phyloP scores from a whole-genome alignment of 495 filamentous ascomycete genomes.

The Penicillium salamii region DNA sequence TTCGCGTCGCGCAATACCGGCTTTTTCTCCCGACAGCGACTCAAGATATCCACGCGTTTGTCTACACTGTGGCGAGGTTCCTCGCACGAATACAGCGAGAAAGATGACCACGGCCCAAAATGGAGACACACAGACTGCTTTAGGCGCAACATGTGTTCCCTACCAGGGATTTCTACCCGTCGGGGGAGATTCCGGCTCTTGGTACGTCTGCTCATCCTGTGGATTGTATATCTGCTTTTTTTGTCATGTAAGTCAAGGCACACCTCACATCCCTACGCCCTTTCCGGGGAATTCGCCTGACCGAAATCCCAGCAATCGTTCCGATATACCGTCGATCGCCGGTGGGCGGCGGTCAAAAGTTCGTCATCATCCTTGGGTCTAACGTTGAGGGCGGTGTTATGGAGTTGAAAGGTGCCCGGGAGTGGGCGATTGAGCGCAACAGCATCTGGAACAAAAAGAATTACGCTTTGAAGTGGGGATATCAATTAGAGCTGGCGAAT shows the following conservation, averaged over 20 bases:
- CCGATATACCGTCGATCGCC: slow-evolving; percentile 53
- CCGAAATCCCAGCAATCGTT: slow-evolving; percentile 25
- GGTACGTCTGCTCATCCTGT: slow-evolving; percentile 56
- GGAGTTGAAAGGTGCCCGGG: slow-evolving; percentile 96
- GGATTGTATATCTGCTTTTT: slow-evolving; percentile 62
- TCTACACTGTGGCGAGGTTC: slow-evolving; percentile 58
- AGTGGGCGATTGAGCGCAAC: slow-evolving; percentile 98
- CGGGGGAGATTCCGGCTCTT: slow-evolving; percentile 59
- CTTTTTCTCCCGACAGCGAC: slow-evolving; percentile 78
- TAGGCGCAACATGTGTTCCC: slow-evolving; percentile 30
- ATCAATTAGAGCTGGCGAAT: slow-evolving; percentile 93
- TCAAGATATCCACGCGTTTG: slow-evolving; percentile 68
- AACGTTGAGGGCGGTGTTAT: slow-evolving; percentile 97
- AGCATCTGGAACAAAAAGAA: slow-evolving; percentile 91
- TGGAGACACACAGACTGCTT: slow-evolving; percentile 21
- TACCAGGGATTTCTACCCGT: slow-evolving; percentile 37
- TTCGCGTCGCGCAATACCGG: slow-evolving; percentile 76
- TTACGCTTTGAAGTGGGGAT: slow-evolving; percentile 87
- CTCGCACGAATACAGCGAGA: slow-evolving; percentile 59
- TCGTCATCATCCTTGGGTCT: slow-evolving; percentile 89
- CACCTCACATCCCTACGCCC: slow-evolving; percentile 22
- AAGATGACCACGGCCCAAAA: slow-evolving; percentile 67
- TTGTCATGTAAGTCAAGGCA: slow-evolving; percentile 38
- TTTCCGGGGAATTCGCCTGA: background rate
- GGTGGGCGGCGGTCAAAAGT: slow-evolving; percentile 82